Conservation (phyloP, 371 early-diverging fungal genomes). For the Mortierella sp. region DNA sequence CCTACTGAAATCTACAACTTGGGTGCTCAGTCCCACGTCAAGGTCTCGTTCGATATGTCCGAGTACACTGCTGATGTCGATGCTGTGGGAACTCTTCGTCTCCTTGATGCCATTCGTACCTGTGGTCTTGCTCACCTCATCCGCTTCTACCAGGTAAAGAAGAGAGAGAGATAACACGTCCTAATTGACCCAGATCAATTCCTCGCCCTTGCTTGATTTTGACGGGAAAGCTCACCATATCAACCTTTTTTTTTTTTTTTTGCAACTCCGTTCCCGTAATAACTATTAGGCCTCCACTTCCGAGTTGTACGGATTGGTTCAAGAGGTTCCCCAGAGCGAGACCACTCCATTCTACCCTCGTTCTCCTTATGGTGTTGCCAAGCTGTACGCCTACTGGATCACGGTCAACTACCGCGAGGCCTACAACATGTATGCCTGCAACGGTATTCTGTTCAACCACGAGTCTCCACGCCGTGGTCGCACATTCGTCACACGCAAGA, state of each 20-base stretch:
- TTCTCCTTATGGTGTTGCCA: conserved; percentile 90
- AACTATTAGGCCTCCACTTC: conserved; percentile 74
- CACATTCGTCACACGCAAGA: conserved; percentile 90
- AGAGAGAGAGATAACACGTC: not conserved
- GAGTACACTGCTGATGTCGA: conserved; percentile 92
- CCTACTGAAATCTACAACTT: conserved; percentile 87
- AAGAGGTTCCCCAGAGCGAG: conserved; percentile 86
- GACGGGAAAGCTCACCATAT: not conserved
- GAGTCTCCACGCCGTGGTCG: conserved; percentile 89
- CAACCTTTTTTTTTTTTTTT: too few relatives aligned
- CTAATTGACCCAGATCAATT: too few relatives aligned
- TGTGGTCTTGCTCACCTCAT: conserved; percentile 77
- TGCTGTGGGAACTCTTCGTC: conserved; percentile 83
- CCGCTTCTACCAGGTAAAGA: conserved; percentile 78
- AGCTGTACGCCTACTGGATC: conserved; percentile 89
- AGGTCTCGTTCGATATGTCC: conserved; percentile 91
- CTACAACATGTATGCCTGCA: conserved; percentile 85
- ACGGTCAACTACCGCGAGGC: conserved; percentile 88
- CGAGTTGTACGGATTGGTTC: conserved; percentile 87
- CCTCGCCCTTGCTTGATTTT: not conserved
- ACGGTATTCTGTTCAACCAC: conserved; percentile 91
- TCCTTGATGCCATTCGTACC: conserved; percentile 85
- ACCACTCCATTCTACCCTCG: conserved; percentile 91
- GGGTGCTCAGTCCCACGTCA: conserved; percentile 85
- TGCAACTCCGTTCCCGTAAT: not conserved